Conservation (phyloP, 2,329 filamentous ascomycete species). For the Ascochyta fabae region DNA sequence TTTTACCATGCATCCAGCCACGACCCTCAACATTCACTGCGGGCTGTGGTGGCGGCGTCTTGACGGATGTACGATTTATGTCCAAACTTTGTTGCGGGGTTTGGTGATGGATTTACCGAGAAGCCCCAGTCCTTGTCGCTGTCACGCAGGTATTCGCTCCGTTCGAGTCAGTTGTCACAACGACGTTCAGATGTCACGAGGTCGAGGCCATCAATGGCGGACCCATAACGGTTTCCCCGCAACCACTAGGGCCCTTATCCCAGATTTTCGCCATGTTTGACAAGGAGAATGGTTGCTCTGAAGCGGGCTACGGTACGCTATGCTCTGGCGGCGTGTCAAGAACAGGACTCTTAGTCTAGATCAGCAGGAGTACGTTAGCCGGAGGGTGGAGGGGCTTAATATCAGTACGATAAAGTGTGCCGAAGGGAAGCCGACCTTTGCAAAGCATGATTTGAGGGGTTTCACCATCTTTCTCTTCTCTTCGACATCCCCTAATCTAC, state of each 20-base stretch:
- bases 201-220: conserved; percentile 13
- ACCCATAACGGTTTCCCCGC: conserved; percentile 31
- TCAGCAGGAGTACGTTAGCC: conserved; percentile 12
- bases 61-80: background rate
- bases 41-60: conserved; percentile 18
- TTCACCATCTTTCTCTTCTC: background rate
- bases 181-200: conserved; percentile 1
- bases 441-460: background rate
- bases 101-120: conserved; percentile 20
- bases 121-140: conserved; percentile 9
- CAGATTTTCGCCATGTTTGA: conserved; percentile 24
- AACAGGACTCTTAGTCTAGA: conserved; percentile 10
- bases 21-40: background rate
- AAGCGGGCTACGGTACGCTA: conserved; percentile 2
- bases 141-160: conserved; percentile 6
- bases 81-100: conserved; percentile 22
- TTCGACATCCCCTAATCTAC: no score
- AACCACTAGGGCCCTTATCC: conserved; percentile 28
- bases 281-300: conserved; percentile 16
- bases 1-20: conserved; percentile 13
- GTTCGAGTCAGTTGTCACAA: conserved; percentile 28
- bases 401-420: conserved; percentile 5
- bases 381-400: conserved; percentile 6
- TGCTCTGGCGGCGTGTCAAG: background rate
- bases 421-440: background rate